Evolutionary conservation across 148 eudicot species (phyloP), one percentile per base, ranked within the genome.

Genomic region (Camellia japonica): DNA sequence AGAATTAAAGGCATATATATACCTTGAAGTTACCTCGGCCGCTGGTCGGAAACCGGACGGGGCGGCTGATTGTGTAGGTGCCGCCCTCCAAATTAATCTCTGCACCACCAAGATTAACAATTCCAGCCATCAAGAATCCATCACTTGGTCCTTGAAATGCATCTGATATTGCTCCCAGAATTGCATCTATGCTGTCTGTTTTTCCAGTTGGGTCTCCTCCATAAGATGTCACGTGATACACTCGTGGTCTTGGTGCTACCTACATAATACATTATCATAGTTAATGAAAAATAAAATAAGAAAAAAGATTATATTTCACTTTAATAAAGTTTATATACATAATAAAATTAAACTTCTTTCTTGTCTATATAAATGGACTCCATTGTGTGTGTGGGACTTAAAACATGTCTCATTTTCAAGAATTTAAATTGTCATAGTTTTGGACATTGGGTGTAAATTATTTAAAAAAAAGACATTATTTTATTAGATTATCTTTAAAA

Each of bases 201-300:
- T 78, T 82, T 5, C 99, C 97, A 1, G 90, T 90, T 44, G 99
- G 97, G 79, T 95, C 99, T 1, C 97, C 99, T 1, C 97, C 98
- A 38, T 90, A 93, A 0, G 92, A 78, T 18, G 92, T 88, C 84
- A 91, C 92, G 43, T 85, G 89, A 64, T 88, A 92, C 51, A 88
- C 93, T 3, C 86, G 72, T 62, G 90, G 74, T 3, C 80, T 79
- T 14, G 13, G 5, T 41, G 49, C 55, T 23, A 19, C 80, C 77
- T 87, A 82, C 80, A 61, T 6, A 16, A 15, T 47, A 16, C 20
- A 14, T 49, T 15, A 68, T 44, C 71, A 68, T 43, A 15, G 14
- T 9, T 16, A 5, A 68, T 43, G 8, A 8, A 55, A 55, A 55
- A 49, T 55, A 12, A 10, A 8, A 30, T 30, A 30, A 30, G 38